Percentiles rank a stretch among this genome's conserved stretches.
phyloP scores from a whole-genome alignment of 2,329 filamentous ascomycete genomes.

The Colletotrichum camelliae region DNA sequence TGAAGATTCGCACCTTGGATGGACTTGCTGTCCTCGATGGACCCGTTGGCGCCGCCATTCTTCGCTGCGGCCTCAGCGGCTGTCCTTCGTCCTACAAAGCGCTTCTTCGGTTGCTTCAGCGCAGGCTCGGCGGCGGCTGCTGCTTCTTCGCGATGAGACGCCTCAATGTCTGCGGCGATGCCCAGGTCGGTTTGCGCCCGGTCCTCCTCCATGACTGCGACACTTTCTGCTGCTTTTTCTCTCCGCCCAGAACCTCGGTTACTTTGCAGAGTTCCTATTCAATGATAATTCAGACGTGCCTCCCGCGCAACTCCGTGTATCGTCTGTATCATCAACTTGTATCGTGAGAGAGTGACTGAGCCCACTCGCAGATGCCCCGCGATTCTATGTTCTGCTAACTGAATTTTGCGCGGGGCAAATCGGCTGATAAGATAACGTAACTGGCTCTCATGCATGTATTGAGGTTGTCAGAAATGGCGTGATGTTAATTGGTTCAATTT shows the following conservation, averaged over 20 bases:
- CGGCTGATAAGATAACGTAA: slow-evolving; percentile 2
- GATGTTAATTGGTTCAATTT: neutral
- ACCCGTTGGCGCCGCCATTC: slow-evolving; percentile 35
- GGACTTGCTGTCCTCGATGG: slow-evolving; percentile 65
- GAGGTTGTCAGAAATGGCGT: neutral
- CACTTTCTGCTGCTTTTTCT: neutral
- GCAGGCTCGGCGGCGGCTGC: slow-evolving; percentile 36
- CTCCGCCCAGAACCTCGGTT: neutral
- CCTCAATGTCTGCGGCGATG: slow-evolving; percentile 70
- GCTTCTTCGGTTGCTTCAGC: slow-evolving; percentile 81
- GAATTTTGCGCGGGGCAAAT: slow-evolving; percentile 20
- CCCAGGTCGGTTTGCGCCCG: slow-evolving; percentile 73
- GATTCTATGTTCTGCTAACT: neutral
- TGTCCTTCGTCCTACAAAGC: slow-evolving; percentile 85
- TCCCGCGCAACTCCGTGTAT: neutral
- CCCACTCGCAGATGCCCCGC: slow-evolving; percentile 3
- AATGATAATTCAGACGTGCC: neutral
- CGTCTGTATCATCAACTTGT: neutral
- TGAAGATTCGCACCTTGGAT: slow-evolving; percentile 50
- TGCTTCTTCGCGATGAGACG: slow-evolving; percentile 41
- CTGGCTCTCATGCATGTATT: slow-evolving; percentile 3
- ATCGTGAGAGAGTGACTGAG: neutral
- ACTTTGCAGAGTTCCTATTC: neutral
- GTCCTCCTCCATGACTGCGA: slow-evolving; percentile 73
- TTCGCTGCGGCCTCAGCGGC: slow-evolving; percentile 60